Percentiles rank a stretch among this genome's conserved stretches.
Evolutionary conservation across 176 grass and related monocot genomes (phyloP).

Genomic region (Musa itinerans): DNA sequence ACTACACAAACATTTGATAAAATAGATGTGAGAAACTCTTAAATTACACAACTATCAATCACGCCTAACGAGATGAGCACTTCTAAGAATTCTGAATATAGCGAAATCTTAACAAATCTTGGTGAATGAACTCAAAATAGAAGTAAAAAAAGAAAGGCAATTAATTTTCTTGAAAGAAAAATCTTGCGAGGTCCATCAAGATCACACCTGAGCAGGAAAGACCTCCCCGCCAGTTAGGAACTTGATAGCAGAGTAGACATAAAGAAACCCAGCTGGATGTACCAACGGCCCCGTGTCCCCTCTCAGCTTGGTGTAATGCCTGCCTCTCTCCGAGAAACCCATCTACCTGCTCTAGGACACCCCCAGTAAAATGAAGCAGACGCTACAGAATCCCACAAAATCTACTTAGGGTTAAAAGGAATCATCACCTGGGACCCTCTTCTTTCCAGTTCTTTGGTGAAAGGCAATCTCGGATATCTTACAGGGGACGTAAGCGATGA

Average conservation of each 20-base stretch:
- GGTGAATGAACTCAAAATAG: not conserved
- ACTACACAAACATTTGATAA: not conserved
- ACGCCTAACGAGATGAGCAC: not conserved
- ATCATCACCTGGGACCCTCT: constrained; percentile 78
- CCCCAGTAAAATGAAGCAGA: not conserved
- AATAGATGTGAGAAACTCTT: not conserved
- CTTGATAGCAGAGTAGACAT: constrained; percentile 68
- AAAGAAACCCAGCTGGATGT: constrained; percentile 95
- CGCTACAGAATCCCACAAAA: not conserved
- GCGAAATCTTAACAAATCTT: not conserved
- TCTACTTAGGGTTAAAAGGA: not conserved
- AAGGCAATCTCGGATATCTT: not conserved
- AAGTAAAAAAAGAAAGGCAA: not conserved
- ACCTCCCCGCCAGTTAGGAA: constrained; percentile 64
- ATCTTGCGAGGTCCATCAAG: not conserved
- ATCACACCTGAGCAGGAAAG: constrained; percentile 71
- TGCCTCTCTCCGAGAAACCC: constrained; percentile 72
- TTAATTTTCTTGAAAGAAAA: not conserved
- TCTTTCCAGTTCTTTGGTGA: too few relatives aligned
- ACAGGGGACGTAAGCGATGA: constrained; percentile 71
- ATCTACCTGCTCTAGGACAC: constrained; percentile 34
- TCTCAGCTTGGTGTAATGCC: constrained; percentile 85
- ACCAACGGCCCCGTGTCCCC: constrained; percentile 91
- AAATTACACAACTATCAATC: not conserved
- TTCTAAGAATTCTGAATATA: not conserved